Evolutionary conservation across 192 early-diverging fungal genomes (phyloP).

Genomic region (Paraglomus occultum): DNA sequence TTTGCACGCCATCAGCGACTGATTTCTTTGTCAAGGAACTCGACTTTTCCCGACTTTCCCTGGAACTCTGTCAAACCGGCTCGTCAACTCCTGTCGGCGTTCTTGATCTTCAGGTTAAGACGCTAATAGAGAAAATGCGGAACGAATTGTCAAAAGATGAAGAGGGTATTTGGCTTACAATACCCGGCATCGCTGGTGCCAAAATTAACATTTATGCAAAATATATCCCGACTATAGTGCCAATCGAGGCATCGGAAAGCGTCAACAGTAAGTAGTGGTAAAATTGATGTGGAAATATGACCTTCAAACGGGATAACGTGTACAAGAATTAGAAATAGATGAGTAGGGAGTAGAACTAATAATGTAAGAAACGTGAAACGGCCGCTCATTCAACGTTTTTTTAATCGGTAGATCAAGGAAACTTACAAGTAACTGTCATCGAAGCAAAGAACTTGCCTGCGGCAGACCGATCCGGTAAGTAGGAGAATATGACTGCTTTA

Average conservation of each 20-base stretch:
- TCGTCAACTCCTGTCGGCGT: slow-evolving; percentile 18
- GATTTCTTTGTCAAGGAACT: slow-evolving; percentile 43
- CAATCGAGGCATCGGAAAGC: slow-evolving; percentile 46
- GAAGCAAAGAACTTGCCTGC: slow-evolving; percentile 31
- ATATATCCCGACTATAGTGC: slow-evolving; percentile 46
- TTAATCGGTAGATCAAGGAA: slow-evolving; percentile 37
- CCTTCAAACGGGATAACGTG: too few relatives aligned
- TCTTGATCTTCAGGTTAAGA: neutral
- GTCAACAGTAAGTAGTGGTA: slow-evolving; percentile 45
- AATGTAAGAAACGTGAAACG: too few relatives aligned
- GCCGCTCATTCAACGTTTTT: neutral
- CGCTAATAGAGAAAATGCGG: neutral
- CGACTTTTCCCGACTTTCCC: slow-evolving; percentile 31
- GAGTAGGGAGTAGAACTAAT: too few relatives aligned
- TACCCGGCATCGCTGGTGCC: neutral
- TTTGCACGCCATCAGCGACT: neutral
- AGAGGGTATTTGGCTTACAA: neutral
- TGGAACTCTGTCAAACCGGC: slow-evolving; percentile 29
- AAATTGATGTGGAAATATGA: neutral
- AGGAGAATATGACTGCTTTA: slow-evolving; percentile 3
- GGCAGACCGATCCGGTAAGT: slow-evolving; percentile 31
- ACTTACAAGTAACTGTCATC: slow-evolving; percentile 30
- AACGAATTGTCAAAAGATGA: neutral
- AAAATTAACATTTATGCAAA: slow-evolving; percentile 35
- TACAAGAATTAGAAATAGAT: too few relatives aligned